These are phyloP conservation scores for Naematelia aurantialba DNA, from an alignment of 768 basidiomycete species.

Conservation along the genomic window DNA sequence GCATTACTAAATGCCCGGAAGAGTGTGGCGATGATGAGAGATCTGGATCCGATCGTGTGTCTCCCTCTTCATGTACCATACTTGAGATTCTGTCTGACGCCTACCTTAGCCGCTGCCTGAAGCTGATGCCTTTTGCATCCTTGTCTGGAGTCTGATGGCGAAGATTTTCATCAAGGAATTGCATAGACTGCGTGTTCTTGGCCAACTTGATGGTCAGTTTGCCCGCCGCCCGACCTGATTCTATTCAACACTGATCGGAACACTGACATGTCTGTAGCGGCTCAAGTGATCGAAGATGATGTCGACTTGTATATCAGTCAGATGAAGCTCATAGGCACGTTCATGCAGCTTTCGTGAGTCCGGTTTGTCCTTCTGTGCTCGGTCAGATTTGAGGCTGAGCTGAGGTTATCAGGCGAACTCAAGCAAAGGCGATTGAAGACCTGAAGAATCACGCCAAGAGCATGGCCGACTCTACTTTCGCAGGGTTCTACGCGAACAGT, in stretches of 20 bases:
- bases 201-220: slow-evolving; percentile 8
- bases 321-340: slow-evolving; percentile 6
- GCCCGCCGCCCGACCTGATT: no score
- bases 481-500: not conserved
- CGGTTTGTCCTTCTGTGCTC: not conserved
- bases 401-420: not conserved
- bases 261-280: not conserved
- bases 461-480: not conserved
- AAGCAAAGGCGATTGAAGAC: slow-evolving; percentile 10
- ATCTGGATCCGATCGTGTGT: slow-evolving; percentile 31
- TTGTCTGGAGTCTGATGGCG: slow-evolving; percentile 38
- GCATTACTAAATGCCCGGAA: slow-evolving; percentile 28
- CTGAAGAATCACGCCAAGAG: slow-evolving; percentile 6
- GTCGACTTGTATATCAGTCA: slow-evolving; percentile 7
- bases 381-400: not conserved
- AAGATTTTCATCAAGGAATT: slow-evolving; percentile 37
- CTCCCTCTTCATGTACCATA: not conserved
- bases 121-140: slow-evolving; percentile 29
- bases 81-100: not conserved
- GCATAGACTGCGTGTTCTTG: slow-evolving; percentile 16
- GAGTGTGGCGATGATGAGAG: slow-evolving; percentile 22
- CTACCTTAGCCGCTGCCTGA: slow-evolving; percentile 27
- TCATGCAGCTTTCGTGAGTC: slow-evolving; percentile 10
- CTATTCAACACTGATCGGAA: not conserved
- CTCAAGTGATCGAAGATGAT: slow-evolving; percentile 1